Evolutionary conservation across 768 basidiomycete species (phyloP), one percentile per base, ranked within the genome.

Genomic region (Pleurotus pulmonarius): DNA sequence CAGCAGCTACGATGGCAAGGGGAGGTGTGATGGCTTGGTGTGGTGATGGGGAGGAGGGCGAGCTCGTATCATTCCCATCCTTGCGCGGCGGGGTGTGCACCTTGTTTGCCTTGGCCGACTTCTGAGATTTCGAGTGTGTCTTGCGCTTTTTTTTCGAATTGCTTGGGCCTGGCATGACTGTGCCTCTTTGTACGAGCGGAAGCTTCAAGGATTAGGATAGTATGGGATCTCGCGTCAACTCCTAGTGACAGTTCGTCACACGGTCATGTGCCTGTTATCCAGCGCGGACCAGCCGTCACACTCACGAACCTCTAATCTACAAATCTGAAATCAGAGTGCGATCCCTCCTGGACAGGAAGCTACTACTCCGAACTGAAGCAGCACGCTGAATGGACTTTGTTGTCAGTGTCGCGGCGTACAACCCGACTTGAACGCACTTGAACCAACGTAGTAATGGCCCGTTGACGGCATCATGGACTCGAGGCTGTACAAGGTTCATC

Each of bases 141-240:
- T 75, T 79, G 56, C 71, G 75, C 65, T 73, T 79, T 62, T 73
- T 78, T 64, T 72, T 80, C 47, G 64, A 61, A 65, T 86, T 87
- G 56, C 77, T 76, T 54, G 86, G 86, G 16, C 85, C 84, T 11
- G 85, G 86, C 86, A 87, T 87, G 16, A 24, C 16, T 41, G n/a
- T n/a, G n/a, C n/a, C n/a, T n/a, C n/a, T n/a, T n/a, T n/a, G 39
- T 40, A 40, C 39, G 9, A 40, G 39, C 39, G 9, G 39, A 11
- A 11, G n/a, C 39, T n/a, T 11, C 39, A 44, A 44, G 41, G n/a
- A n/a, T n/a, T n/a, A n/a, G n/a, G n/a, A n/a, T n/a, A n/a, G 39
- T 11, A 11, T 11, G 11, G 11, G 39, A 11, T 40, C n/a, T n/a
- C n/a, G 39, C 9, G 9, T 40, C 39, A 40, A 40, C 39, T n/a